Conservation (phyloP, 129 eudicot species). For the Escallonia rubra region DNA sequence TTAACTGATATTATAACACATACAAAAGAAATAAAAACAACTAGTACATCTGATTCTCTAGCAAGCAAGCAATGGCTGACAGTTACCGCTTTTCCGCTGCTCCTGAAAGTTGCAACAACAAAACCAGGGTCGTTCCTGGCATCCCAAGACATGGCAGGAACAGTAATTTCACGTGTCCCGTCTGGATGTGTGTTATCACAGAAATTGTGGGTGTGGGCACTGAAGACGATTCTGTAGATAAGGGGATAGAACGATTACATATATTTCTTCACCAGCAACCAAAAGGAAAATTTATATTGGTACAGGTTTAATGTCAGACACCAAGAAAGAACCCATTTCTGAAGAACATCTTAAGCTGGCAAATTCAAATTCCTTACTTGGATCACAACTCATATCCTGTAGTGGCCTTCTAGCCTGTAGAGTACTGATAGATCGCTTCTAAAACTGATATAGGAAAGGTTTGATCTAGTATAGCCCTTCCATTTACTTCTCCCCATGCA, state of each 20-base stretch:
- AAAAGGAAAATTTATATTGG: too few relatives aligned
- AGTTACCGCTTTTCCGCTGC: conserved; percentile 28
- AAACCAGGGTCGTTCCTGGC: conserved; percentile 45
- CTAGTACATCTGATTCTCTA: conserved; percentile 37
- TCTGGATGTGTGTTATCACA: conserved; percentile 41
- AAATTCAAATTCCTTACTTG: too few relatives aligned
- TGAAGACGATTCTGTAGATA: conserved; percentile 39
- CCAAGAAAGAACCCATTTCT: too few relatives aligned
- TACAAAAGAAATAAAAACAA: conserved; percentile 24
- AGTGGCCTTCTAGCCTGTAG: too few relatives aligned
- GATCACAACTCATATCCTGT: too few relatives aligned
- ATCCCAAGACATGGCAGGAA: conserved; percentile 64
- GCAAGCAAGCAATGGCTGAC: conserved; percentile 49
- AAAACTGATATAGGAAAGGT: too few relatives aligned
- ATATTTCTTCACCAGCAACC: too few relatives aligned
- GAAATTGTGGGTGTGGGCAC: conserved; percentile 44
- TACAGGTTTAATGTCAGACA: too few relatives aligned
- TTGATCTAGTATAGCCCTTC: too few relatives aligned
- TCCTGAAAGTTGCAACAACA: conserved; percentile 45
- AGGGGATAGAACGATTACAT: background rate
- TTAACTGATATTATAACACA: conserved; percentile 12
- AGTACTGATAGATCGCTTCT: too few relatives aligned
- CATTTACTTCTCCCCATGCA: too few relatives aligned
- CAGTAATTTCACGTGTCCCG: conserved; percentile 54
- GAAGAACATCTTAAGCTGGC: too few relatives aligned